Percentiles rank a stretch among this genome's conserved stretches.
Evolutionary conservation across 1,284 basidiomycete genomes (phyloP).

Genomic region (Austroboletus niveus): DNA sequence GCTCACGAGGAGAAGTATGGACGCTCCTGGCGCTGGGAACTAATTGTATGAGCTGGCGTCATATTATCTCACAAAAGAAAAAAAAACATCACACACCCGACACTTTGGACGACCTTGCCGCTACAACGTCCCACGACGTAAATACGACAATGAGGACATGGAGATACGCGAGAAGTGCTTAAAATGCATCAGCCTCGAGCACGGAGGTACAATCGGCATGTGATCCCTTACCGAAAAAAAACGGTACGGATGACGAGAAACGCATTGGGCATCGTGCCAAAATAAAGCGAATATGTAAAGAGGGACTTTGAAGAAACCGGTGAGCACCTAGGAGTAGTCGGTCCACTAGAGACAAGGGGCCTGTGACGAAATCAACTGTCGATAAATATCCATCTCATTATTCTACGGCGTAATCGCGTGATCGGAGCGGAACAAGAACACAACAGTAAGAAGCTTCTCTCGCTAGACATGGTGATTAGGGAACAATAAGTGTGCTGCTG

Average conservation of each 20-base stretch:
- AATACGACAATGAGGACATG: slow-evolving; percentile 52
- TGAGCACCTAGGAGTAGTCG: slow-evolving; percentile 10
- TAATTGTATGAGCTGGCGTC: not conserved
- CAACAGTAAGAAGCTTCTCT: slow-evolving; percentile 18
- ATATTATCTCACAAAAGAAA: not conserved
- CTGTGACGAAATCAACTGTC: not conserved
- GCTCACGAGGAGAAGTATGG: slow-evolving; percentile 52
- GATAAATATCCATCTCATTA: slow-evolving; percentile 16
- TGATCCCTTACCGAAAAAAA: slow-evolving; percentile 48
- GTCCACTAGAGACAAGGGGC: slow-evolving; percentile 21
- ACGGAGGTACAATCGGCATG: not conserved
- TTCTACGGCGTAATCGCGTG: not conserved
- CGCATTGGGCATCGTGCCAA: slow-evolving; percentile 34
- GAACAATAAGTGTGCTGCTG: slow-evolving; percentile 12
- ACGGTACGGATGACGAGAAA: slow-evolving; percentile 57
- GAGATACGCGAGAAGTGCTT: slow-evolving; percentile 54
- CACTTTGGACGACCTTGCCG: slow-evolving; percentile 34
- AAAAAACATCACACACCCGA: slow-evolving; percentile 34
- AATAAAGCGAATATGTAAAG: not conserved
- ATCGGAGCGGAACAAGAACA: slow-evolving; percentile 5
- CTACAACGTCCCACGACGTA: slow-evolving; percentile 55
- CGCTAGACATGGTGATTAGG: not conserved
- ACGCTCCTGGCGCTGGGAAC: slow-evolving; percentile 43
- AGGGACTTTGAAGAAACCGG: not conserved
- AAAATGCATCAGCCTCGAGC: not conserved